Percentiles rank a stretch among this genome's conserved stretches.
Conservation (phyloP, 148 eudicot genomes). For the Selenicereus undatus region DNA sequence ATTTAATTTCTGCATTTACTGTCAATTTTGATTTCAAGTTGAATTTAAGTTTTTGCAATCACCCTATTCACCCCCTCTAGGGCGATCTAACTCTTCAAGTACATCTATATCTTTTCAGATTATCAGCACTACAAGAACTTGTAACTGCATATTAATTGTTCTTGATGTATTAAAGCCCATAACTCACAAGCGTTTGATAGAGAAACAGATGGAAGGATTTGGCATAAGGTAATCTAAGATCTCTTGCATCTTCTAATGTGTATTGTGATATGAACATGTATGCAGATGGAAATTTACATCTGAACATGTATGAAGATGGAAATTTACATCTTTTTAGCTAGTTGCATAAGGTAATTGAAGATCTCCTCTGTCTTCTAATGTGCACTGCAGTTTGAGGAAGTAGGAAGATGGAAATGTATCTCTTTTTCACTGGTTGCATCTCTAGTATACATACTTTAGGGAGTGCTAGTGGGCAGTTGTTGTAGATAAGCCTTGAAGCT, state of each 20-base stretch:
- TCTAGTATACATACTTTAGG: neutral
- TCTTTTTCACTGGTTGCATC: neutral
- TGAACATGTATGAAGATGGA: too few relatives aligned
- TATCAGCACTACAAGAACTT: slow-evolving; percentile 97
- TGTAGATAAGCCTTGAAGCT: neutral
- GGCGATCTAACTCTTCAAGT: too few relatives aligned
- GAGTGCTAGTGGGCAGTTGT: neutral
- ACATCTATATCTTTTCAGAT: slow-evolving; percentile 71
- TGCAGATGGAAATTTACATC: too few relatives aligned
- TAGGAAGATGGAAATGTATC: too few relatives aligned
- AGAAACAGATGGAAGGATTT: slow-evolving; percentile 98
- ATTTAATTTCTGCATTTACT: too few relatives aligned
- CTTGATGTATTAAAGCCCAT: slow-evolving; percentile 98
- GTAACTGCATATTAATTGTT: slow-evolving; percentile 90
- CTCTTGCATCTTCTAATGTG: neutral
- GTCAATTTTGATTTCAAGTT: too few relatives aligned
- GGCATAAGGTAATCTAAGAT: slow-evolving; percentile 69
- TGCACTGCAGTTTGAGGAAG: too few relatives aligned
- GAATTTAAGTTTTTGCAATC: too few relatives aligned
- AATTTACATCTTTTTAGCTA: too few relatives aligned
- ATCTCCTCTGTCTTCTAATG: too few relatives aligned
- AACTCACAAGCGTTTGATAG: slow-evolving; percentile 96
- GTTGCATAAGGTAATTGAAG: too few relatives aligned
- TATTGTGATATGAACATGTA: neutral
- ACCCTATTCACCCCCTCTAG: too few relatives aligned